These are phyloP conservation scores for Neophaeococcomyces aloes DNA, from an alignment of 2,329 filamentous ascomycete genomes.

Conservation along the genomic window DNA sequence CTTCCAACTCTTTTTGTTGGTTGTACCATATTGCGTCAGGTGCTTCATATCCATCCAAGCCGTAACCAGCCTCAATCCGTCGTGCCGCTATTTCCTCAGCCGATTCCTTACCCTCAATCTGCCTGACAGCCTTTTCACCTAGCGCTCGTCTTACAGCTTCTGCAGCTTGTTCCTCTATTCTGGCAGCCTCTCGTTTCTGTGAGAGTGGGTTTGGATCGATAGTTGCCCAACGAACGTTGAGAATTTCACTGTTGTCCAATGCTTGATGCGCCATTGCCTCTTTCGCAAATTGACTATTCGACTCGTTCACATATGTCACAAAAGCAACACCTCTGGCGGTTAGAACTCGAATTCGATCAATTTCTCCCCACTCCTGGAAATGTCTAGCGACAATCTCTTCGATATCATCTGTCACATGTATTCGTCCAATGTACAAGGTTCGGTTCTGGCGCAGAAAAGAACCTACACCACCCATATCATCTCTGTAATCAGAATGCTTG, in stretches of 20 bases:
- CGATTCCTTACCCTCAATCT: conserved; percentile 84
- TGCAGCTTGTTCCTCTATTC: conserved; percentile 90
- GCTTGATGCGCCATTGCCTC: conserved; percentile 94
- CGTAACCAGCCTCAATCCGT: conserved; percentile 71
- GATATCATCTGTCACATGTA: conserved; percentile 93
- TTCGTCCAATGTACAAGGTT: conserved; percentile 84
- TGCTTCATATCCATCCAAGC: conserved; percentile 81
- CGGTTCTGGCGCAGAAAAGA: conserved; percentile 89
- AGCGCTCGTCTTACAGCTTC: conserved; percentile 82
- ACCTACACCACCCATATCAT: conserved; percentile 96
- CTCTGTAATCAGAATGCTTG: conserved; percentile 84
- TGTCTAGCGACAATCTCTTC: conserved; percentile 91
- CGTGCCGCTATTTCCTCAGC: conserved; percentile 80
- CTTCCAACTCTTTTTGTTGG: conserved; percentile 58
- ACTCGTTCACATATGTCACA: conserved; percentile 85
- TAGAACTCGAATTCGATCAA: conserved; percentile 79
- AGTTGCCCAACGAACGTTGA: conserved; percentile 96
- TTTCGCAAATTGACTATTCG: conserved; percentile 81
- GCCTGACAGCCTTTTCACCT: conserved; percentile 80
- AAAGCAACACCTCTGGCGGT: conserved; percentile 87
- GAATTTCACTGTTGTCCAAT: conserved; percentile 66
- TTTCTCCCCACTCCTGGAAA: conserved; percentile 91
- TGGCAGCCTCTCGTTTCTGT: conserved; percentile 76
- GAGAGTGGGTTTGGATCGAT: conserved; percentile 92
- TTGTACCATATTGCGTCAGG: conserved; percentile 92